Evolutionary conservation across 2,329 filamentous ascomycete species (phyloP).

Genomic region (Dendryphion nanum): DNA sequence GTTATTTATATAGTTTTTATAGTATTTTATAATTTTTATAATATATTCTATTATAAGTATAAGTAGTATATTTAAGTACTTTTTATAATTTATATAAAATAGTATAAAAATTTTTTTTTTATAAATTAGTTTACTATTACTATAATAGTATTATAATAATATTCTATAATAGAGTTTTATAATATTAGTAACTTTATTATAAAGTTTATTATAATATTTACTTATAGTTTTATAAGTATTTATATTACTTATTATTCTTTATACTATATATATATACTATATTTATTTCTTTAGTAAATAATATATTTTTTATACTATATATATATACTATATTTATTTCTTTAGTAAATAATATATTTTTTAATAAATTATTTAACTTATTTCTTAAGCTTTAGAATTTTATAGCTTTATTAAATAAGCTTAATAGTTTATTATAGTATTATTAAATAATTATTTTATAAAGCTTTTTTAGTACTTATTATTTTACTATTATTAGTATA

Average conservation of each 20-base stretch:
- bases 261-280: too few species aligned
- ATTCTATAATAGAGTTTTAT: background rate
- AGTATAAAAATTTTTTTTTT: background rate
- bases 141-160: background rate
- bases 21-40: background rate
- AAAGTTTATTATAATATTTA: conserved; percentile 1
- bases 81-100: background rate
- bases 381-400: background rate
- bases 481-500: background rate
- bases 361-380: background rate
- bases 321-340: conserved; percentile 2
- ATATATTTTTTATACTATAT: background rate
- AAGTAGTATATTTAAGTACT: background rate
- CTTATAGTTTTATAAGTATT: conserved; percentile 2
- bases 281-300: background rate
- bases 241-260: conserved; percentile 2
- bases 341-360: conserved; percentile 1
- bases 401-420: background rate
- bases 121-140: conserved; percentile 1
- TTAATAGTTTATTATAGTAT: background rate
- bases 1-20: background rate
- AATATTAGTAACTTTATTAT: background rate
- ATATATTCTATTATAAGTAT: background rate
- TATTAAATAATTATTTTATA: background rate
- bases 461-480: too few species aligned